A percentile compares a stretch with the other conserved stretches of the same genome.
These are phyloP conservation scores for Monosporascus sp. DNA, from an alignment of 2,329 filamentous ascomycete species.

Conservation along the genomic window DNA sequence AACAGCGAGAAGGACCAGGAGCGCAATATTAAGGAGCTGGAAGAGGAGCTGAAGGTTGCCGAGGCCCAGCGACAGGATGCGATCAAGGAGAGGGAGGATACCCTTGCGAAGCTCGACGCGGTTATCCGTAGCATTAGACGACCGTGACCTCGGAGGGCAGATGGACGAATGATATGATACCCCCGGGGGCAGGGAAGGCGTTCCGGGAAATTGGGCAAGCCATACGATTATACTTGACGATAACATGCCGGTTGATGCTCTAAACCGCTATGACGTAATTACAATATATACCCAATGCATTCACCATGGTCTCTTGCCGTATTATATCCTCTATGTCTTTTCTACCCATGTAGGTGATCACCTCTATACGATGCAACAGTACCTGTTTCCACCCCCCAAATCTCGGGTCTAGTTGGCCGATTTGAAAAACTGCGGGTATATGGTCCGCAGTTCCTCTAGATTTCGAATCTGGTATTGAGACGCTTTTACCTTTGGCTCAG, in stretches of 20 bases:
- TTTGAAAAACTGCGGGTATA: constrained; percentile 87
- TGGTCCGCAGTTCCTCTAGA: constrained; percentile 66
- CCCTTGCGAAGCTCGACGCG: constrained; percentile 53
- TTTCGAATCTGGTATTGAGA: constrained; percentile 70
- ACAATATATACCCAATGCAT: too few species aligned
- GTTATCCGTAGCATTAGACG: constrained; percentile 56
- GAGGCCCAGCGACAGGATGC: constrained; percentile 59
- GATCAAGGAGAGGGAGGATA: constrained; percentile 57
- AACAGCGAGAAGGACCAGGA: constrained; percentile 75
- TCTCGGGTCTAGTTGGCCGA: constrained; percentile 16
- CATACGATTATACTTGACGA: neutral
- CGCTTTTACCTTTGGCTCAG: constrained; percentile 56
- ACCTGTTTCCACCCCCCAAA: neutral
- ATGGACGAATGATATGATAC: constrained; percentile 15
- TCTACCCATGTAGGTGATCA: neutral
- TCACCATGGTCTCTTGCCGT: too few species aligned
- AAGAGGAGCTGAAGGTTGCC: constrained; percentile 58
- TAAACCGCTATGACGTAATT: too few species aligned
- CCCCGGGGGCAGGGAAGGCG: constrained; percentile 13
- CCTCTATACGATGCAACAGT: constrained; percentile 1
- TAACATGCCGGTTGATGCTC: too few species aligned
- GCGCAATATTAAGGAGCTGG: constrained; percentile 57
- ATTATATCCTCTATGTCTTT: neutral
- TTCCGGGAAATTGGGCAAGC: constrained; percentile 6
- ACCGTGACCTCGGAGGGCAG: constrained; percentile 35